Evolutionary conservation across 2,329 filamentous ascomycete species (phyloP).

Genomic region (Colletotrichum sp.): DNA sequence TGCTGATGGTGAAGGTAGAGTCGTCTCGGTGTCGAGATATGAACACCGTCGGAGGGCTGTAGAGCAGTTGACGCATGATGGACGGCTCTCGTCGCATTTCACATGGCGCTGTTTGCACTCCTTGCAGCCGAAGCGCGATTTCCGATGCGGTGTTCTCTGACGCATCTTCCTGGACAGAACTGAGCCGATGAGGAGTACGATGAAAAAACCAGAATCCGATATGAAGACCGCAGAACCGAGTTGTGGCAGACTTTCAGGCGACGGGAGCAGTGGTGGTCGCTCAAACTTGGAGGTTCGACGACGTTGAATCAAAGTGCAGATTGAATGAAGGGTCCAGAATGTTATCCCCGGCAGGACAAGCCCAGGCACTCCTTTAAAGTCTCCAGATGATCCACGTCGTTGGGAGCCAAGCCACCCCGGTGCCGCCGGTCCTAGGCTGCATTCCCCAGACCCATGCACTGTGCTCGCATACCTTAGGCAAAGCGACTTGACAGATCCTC

Average conservation of each 20-base stretch:
- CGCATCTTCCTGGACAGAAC: not conserved
- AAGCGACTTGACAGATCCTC: not conserved
- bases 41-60: constrained; percentile 40
- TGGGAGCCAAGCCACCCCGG: not conserved
- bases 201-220: not conserved
- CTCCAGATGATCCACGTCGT: not conserved
- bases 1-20: not conserved
- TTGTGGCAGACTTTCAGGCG: not conserved
- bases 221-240: rapidly evolving
- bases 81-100: constrained; percentile 47
- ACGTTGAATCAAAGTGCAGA: not conserved
- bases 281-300: not conserved
- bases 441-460: not conserved
- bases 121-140: constrained; percentile 43
- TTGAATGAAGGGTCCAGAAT: not conserved
- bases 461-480: not conserved
- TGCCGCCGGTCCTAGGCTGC: not conserved
- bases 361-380: not conserved
- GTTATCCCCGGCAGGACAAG: not conserved
- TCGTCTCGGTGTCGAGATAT: constrained; percentile 21
- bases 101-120: constrained; percentile 46
- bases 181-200: not conserved
- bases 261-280: not conserved
- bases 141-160: constrained; percentile 31
- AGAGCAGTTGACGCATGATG: constrained; percentile 44